Conservation (phyloP, 768 basidiomycete genomes). For the Udeniomyces megalosporus region DNA sequence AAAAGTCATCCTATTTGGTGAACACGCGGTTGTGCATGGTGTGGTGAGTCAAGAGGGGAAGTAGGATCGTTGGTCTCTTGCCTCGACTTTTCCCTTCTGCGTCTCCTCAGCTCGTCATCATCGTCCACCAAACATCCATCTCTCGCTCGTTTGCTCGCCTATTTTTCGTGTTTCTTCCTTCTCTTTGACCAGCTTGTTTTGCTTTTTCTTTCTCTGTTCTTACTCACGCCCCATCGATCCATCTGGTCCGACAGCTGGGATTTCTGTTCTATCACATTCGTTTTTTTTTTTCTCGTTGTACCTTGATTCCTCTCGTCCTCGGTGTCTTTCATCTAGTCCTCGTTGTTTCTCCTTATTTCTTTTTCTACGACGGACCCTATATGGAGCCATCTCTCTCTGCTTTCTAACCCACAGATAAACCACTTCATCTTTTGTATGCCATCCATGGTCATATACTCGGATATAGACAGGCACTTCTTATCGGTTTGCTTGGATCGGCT, state of each 20-base stretch:
- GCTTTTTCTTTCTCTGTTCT: background rate
- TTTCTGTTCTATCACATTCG: no score
- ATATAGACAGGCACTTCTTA: no score
- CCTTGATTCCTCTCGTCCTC: no score
- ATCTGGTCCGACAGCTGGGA: no score
- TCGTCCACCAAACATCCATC: conserved; percentile 1
- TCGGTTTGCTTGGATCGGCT: no score
- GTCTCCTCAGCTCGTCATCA: background rate
- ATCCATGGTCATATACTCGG: no score
- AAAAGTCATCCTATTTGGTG: conserved; percentile 94
- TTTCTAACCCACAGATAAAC: background rate
- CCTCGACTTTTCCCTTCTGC: background rate
- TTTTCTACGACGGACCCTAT: background rate
- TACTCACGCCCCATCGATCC: no score
- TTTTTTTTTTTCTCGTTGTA: no score
- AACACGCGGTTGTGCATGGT: conserved; percentile 96
- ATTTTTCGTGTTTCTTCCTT: background rate
- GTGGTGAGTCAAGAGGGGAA: conserved; percentile 44
- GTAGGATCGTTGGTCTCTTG: background rate
- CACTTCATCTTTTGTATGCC: background rate
- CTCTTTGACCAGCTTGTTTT: background rate
- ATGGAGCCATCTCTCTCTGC: background rate
- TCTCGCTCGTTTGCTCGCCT: background rate
- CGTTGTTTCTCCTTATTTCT: background rate
- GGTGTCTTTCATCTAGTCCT: background rate